Base-by-base conservation (phyloP, 202 grass and related monocot genomes). In the Carex sylvatica region DNA sequence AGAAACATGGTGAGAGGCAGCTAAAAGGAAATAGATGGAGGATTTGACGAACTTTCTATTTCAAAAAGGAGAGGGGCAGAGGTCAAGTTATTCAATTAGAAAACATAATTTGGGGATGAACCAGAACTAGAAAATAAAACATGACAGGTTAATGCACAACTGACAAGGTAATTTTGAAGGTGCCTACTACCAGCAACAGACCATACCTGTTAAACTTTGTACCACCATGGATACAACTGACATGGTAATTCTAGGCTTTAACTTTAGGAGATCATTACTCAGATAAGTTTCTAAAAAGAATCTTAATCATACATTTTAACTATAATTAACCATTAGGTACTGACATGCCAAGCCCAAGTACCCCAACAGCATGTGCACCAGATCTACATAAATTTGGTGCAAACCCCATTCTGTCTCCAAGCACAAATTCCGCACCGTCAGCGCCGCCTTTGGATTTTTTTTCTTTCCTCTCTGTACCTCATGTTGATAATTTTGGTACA, bases 391-490 rank as follows among this genome's bases (percentile, higher is more conserved):
- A 72, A 72, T 24, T 72, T 24, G 20, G 20, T 23, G 30, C 1
- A 4, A 77, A 35, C 9, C 30, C 36, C 16, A 59, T 77, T 56
- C 28, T 53, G 3, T 33, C 24, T 59, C 9, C 20, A 36, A 77
- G 16, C 52, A 58, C 53, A 38, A n/a, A 2, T 18, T 81, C 60
- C 0, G 10, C 60, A 0, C 78, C 78, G 0, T 81, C 78, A 51
- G 78, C 78, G 16, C 78, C 78, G 6, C 78, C 60, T 3, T 38
- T 77, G 28, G 74, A 59, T 77, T 20, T 7, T 59, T 9, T 77
- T 35, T 35, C 61, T 63, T 64, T 80, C 38, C 30, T 52, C 78
- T 65, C 36, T 65, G 40, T 44, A 49, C 8, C 20, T 49, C 2
- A 20, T 36, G 19, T 30, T 16, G 16, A 65, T 31, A 28, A 16